These are phyloP conservation scores for Phaeolepiota aurea DNA, from an alignment of 768 basidiomycete genomes.

Conservation along the genomic window DNA sequence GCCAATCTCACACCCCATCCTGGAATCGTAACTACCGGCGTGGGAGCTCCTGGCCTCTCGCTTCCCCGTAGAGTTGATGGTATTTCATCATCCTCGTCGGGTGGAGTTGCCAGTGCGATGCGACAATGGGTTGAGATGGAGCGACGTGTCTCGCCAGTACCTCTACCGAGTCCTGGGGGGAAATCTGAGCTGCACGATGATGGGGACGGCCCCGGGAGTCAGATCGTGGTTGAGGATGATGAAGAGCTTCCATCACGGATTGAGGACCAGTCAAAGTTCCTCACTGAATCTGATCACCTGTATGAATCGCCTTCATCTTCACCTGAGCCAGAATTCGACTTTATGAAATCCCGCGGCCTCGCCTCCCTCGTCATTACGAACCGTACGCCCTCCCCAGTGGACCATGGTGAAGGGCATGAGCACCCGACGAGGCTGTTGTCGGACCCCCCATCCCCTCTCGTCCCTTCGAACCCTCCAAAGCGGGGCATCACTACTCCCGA, in stretches of 20 bases:
- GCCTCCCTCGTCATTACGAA: conserved; percentile 14
- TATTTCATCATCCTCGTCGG: conserved; percentile 4
- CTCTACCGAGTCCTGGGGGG: neutral
- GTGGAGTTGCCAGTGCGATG: conserved; percentile 28
- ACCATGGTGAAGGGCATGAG: conserved; percentile 3
- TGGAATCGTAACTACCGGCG: neutral
- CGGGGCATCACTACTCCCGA: neutral
- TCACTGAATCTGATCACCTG: conserved; percentile 4
- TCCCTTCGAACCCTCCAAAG: conserved; percentile 11
- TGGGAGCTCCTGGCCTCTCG: neutral
- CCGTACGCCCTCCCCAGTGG: conserved; percentile 16
- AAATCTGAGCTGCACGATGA: conserved; percentile 2
- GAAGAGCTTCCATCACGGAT: conserved; percentile 26
- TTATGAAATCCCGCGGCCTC: conserved; percentile 5
- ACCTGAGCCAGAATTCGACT: conserved; percentile 14
- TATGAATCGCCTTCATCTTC: conserved; percentile 9
- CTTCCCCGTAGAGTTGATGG: neutral
- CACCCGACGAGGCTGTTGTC: no score
- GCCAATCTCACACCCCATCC: neutral
- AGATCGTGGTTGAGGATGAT: conserved; percentile 39
- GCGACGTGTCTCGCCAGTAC: neutral
- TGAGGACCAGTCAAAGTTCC: conserved; percentile 6
- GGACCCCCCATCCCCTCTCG: conserved; percentile 8
- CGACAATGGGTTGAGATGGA: conserved; percentile 27
- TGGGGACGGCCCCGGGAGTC: conserved; percentile 15